Evolutionary conservation across 768 basidiomycete species (phyloP).

Genomic region (Pisolithus orientalis): DNA sequence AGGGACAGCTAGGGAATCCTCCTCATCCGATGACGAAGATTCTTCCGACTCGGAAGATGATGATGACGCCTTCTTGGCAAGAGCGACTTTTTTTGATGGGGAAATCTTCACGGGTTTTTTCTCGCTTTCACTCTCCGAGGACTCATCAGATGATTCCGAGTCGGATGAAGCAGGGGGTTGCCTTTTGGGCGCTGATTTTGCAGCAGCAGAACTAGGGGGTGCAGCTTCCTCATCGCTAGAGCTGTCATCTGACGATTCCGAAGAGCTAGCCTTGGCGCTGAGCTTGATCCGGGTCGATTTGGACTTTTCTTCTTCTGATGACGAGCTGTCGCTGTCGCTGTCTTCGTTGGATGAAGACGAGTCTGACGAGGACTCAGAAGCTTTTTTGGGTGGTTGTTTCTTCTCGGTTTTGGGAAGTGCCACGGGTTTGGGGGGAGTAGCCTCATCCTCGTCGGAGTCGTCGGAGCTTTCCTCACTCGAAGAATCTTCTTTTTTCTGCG

Average conservation of each 20-base stretch:
- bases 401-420: not conserved
- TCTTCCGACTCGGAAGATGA: too few species aligned
- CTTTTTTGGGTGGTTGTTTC: not conserved
- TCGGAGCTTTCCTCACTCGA: not conserved
- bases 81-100: too few species aligned
- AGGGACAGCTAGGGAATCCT: not conserved
- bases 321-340: constrained; percentile 18
- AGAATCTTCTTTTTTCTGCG: constrained; percentile 1
- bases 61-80: too few species aligned
- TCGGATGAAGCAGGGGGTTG: too few species aligned
- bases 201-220: not conserved
- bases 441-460: not conserved
- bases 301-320: constrained; percentile 23
- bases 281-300: constrained; percentile 9
- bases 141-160: constrained; percentile 7
- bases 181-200: not conserved
- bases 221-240: not conserved
- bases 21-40: not conserved
- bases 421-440: not conserved
- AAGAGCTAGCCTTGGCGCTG: constrained; percentile 7
- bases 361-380: not conserved
- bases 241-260: constrained; percentile 12
- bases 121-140: constrained; percentile 1
- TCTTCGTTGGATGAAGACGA: constrained; percentile 11
- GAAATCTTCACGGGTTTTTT: too few species aligned